Base-by-base conservation (phyloP, 1,139 yeast species). In the Pichia sp. region DNA sequence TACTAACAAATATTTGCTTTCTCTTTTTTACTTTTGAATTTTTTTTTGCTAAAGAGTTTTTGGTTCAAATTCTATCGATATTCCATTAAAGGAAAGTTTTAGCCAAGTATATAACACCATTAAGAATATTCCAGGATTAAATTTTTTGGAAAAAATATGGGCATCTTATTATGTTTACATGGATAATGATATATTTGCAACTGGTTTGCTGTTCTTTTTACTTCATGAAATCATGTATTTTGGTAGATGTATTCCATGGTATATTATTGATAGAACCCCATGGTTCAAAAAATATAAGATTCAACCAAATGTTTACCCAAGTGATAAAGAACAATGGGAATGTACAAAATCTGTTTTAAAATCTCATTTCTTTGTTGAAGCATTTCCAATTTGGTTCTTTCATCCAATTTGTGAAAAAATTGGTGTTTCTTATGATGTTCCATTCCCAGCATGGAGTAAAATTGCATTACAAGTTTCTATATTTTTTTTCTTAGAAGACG, bases 371-470 rank as follows among this genome's bases (percentile, higher is more conserved):
- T 66, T 90, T 51, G 95, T 90, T 45, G 97, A 90, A 67, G 96
- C 95, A 10, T 73, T 92, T 50, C 97, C 97, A 46, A 90, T 90
- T 57, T 90, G 96, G 94, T 82, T 87, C 42, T 90, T 90, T 77
- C 97, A 92, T 64, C 95, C 96, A 46, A 69, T 89, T 58, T 86
- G 96, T 68, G 76, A 81, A 50, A 70, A 71, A 55, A 74, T 87
- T 56, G 92, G 92, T 50, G 84, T 90, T 55, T 67, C 80, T 12
- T 77, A 80, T 56, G 73, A 76, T 39, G 95, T 89, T 8, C 96
- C 97, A 22, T 89, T 90, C 73, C 97, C 97, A 35, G 57, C 74
- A 11, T 61, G 70, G 62, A 67, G 66, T 45, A 74, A 75, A 30
- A 79, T 86, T 70, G 63, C 69, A 28, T 57, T 68, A 40, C 97